phyloP scores from a whole-genome alignment of 2,329 filamentous ascomycete species.

The Colletotrichum shisoi region DNA sequence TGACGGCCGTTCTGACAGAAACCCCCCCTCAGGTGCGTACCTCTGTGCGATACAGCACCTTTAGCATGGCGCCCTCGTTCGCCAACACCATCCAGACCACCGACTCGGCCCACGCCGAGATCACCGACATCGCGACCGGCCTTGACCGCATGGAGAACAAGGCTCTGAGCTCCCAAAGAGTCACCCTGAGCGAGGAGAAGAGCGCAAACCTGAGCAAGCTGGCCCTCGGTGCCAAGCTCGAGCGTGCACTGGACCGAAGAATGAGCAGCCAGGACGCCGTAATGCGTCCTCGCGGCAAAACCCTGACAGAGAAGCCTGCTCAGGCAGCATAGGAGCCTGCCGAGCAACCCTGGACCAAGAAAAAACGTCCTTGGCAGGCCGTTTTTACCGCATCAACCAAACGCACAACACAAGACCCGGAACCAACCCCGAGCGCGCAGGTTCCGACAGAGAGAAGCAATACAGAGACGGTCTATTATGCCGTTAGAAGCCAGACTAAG shows the following conservation, averaged over 20 bases:
- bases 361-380: slow-evolving; percentile 10
- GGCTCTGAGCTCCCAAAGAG: slow-evolving; percentile 81
- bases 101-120: slow-evolving; percentile 65
- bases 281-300: slow-evolving; percentile 68
- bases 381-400: neutral
- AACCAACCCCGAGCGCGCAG: neutral
- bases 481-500: neutral
- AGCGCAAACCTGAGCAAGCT: slow-evolving; percentile 83
- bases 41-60: slow-evolving; percentile 67
- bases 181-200: slow-evolving; percentile 80
- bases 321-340: slow-evolving; percentile 21
- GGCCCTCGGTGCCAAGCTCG: slow-evolving; percentile 87
- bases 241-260: slow-evolving; percentile 82
- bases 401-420: slow-evolving; percentile 4
- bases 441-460: neutral
- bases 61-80: slow-evolving; percentile 68
- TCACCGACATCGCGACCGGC: slow-evolving; percentile 76
- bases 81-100: slow-evolving; percentile 63
- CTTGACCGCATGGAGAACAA: slow-evolving; percentile 91
- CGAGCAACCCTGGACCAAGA: slow-evolving; percentile 1
- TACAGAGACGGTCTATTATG: neutral
- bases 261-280: slow-evolving; percentile 91
- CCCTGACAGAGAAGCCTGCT: slow-evolving; percentile 48
- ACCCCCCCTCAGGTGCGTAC: slow-evolving; percentile 55
- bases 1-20: slow-evolving; percentile 31